Base-by-base conservation (phyloP, 2,329 filamentous ascomycete species). In the Fusarium nematophilum region DNA sequence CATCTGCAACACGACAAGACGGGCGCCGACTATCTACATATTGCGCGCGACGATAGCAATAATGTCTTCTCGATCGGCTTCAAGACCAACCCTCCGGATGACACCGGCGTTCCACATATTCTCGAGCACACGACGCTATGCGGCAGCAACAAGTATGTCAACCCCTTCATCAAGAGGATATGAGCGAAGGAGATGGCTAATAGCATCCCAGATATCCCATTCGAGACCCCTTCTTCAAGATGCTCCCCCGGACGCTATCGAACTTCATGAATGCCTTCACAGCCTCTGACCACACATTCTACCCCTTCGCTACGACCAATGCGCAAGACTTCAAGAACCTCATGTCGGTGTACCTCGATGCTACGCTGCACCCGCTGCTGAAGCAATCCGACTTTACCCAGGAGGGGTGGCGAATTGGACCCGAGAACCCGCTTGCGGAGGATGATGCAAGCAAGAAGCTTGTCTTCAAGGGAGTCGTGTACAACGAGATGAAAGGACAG, bases 241-340 rank as follows among this genome's bases (percentile, higher is more conserved):
- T 99, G 95, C 85, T 99, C 21, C 95, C 95, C 17, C 88, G 95
- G 67, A 97, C 95, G 5, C 84, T 99, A n/a, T 97, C 95, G 63
- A 99, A 98, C 77, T 99, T 97, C 73, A 99, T 99, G 95, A 99
- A 99, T 75, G 95, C 95, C 58, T 97, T 98, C 73, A 99, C 95
- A 34, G 93, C 93, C 21, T 90, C 93, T 17, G 94, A 98, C 71
- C 93, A 99, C 75, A 99, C 95, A 9, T 96, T 92, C 66, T 99
- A 99, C 72, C 95, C 95, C 2, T 99, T 99, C 75, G 93, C 95
- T 52, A 99, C 95, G 3, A 99, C 95, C 18, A 99, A 99, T 70
- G 83, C 87, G 15, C 92, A 97, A 74, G 95, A 99, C 70, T 99
- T 95, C 76, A 91, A 91, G 76, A 99, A 99, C 71, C 84, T 99